Base-by-base conservation (phyloP, 371 early-diverging fungal genomes). In the Haplosporangium sp. region DNA sequence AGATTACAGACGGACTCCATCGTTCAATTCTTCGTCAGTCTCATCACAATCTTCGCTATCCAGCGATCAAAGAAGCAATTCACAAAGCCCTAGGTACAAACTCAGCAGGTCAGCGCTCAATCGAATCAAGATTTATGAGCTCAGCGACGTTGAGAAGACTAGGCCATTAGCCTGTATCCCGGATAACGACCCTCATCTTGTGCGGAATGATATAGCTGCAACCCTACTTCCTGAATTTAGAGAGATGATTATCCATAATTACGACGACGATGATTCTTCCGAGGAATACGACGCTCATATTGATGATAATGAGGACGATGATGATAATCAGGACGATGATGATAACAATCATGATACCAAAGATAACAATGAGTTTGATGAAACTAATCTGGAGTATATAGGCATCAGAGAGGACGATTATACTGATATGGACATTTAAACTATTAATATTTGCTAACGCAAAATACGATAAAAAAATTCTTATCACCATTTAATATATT, bases 151-250 rank as follows among this genome's bases (percentile, higher is more conserved):
- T 42, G 17, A 15, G 62, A 62, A 20, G 19, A 15, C 39, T 11
- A 38, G 60, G n/a, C 60, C 60, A 39, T 60, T 60, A 40, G 19
- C 60, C 37, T 11, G 17, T 37, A 15, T 58, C 15, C n/a, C 40
- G 19, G 39, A 39, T 37, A 40, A 60, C 39, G 60, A 60, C 20
- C 62, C 62, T 7, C 34, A 2, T 27, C 45, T 62, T 4, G 47
- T 62, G 6, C 8, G n/a, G 11, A 15, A 44, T 13, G 2, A 8
- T n/a, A 4, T 35, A 8, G 45, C 5, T n/a, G 13, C 6, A 11
- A 15, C 17, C 15, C 44, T 4, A 45, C n/a, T 11, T 20, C 34
- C 3, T 2, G n/a, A 27, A 15, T 42, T 11, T 10, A 42, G 39
- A 7, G n/a, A 11, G 3, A 20, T n/a, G 13, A 7, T 45, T 35